A percentile compares a stretch with the other conserved stretches of the same genome.
Conservation (phyloP, 345 rosid species). For the Eucalyptus victrix region DNA sequence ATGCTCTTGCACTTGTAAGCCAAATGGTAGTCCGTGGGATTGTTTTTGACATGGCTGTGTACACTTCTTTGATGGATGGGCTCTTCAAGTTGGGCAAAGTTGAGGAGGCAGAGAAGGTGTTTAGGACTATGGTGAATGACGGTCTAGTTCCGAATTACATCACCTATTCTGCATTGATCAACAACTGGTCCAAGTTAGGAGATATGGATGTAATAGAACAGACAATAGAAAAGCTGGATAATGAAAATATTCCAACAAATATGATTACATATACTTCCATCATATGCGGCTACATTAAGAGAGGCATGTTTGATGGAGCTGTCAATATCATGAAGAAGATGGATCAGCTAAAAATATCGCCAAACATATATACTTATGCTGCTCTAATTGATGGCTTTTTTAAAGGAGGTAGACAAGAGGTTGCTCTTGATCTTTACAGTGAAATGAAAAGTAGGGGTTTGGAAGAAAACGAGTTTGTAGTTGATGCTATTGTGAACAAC, state of each 20-base stretch:
- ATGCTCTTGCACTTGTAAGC: conserved; percentile 56
- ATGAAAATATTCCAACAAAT: conserved; percentile 33
- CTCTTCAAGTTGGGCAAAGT: conserved; percentile 58
- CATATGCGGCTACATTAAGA: conserved; percentile 60
- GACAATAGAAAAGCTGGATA: conserved; percentile 48
- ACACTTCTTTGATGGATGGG: conserved; percentile 69
- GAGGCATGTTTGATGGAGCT: conserved; percentile 67
- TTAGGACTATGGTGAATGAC: conserved; percentile 25
- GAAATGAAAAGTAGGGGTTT: conserved; percentile 55
- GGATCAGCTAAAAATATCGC: conserved; percentile 28
- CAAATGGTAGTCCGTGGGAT: conserved; percentile 75
- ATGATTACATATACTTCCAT: conserved; percentile 56
- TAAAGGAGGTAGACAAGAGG: conserved; percentile 46
- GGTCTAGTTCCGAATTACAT: conserved; percentile 36
- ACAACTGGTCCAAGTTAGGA: conserved; percentile 64
- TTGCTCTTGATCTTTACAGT: conserved; percentile 44
- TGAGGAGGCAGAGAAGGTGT: conserved; percentile 48
- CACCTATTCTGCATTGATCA: conserved; percentile 63
- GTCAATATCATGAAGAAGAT: conserved; percentile 38
- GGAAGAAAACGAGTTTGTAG: conserved; percentile 39
- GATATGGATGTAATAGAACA: conserved; percentile 42
- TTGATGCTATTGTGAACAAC: conserved; percentile 60
- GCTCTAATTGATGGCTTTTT: conserved; percentile 61
- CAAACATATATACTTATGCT: conserved; percentile 47
- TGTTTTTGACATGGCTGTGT: conserved; percentile 61